phyloP scores from a whole-genome alignment of 345 rosid species.

The Hibiscus trionum region DNA sequence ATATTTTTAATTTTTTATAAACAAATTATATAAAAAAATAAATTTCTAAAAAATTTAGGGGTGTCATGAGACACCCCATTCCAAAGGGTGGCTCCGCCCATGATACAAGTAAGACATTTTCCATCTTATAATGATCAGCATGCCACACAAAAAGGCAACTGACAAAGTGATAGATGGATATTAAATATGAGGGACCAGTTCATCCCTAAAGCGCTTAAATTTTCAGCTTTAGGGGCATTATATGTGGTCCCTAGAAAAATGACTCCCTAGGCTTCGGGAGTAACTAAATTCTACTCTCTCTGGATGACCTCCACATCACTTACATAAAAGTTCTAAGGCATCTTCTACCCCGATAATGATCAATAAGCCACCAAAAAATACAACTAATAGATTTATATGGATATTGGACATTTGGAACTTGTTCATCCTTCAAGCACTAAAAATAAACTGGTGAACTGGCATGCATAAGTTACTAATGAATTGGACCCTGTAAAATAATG shows the following conservation, averaged over 20 bases:
- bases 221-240: neutral
- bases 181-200: neutral
- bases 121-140: conserved; percentile 7
- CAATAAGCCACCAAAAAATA: neutral
- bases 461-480: neutral
- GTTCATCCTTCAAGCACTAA: conserved; percentile 3
- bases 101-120: neutral
- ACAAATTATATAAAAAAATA: too few species aligned
- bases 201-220: conserved; percentile 9
- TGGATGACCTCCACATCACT: neutral
- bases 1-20: too few species aligned
- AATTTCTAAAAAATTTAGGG: too few species aligned
- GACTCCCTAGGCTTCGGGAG: neutral
- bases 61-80: too few species aligned
- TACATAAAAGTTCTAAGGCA: neutral
- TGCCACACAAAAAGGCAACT: neutral
- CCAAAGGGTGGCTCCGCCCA: too few species aligned
- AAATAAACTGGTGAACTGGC: neutral
- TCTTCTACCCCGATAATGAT: neutral
- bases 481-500: neutral
- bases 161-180: conserved; percentile 2
- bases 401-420: neutral
- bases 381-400: neutral
- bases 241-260: neutral
- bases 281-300: neutral